Base-by-base conservation (phyloP, 768 basidiomycete species). In the Austroboletus festivus region DNA sequence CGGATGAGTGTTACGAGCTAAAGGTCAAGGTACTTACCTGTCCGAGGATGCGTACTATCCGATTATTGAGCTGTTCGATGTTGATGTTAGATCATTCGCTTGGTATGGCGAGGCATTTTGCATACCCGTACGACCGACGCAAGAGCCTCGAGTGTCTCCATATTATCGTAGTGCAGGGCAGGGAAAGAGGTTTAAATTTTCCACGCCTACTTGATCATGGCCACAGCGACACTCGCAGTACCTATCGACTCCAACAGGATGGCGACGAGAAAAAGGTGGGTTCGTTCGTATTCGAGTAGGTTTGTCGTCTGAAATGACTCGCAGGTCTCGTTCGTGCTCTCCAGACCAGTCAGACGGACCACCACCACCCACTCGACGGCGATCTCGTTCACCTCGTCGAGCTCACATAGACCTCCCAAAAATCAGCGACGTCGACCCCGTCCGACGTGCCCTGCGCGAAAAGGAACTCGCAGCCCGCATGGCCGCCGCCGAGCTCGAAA, bases 361-460 rank as follows among this genome's bases (percentile, higher is more conserved):
- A 47, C 75, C 75, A 22, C 75, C 76, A 16, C 48, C 69, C 23
- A 69, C 61, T 38, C 71, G 76, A 22, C 72, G 74, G 42, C 61
- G 76, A 51, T 76, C 75, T 2, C 55, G 58, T 22, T 78, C 78
- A 18, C 65, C 67, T 5, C 67, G 59, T 2, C 61, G 58, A 11
- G 55, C 57, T 13, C 68, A 61, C 1, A 10, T 77, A 4, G 71
- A 71, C 42, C 52, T 74, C 0, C 81, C 80, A 6, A 71, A 65
- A 60, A 79, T 91, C 13, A 67, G 64, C 21, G 92, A 93, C 65
- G 83, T 79, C 16, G 90, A 93, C 64, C 91, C 89, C 13, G 71
- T 79, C 8, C 83, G 90, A 30, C 76, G 81, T 21, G 80, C 82
- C 0, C 81, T 92, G 60, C 82, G 92, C 38, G 89, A 93, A 63